Evolutionary conservation across 163 green algal species (phyloP).

Genomic region (Chlamydomonas reinhardtii): DNA sequence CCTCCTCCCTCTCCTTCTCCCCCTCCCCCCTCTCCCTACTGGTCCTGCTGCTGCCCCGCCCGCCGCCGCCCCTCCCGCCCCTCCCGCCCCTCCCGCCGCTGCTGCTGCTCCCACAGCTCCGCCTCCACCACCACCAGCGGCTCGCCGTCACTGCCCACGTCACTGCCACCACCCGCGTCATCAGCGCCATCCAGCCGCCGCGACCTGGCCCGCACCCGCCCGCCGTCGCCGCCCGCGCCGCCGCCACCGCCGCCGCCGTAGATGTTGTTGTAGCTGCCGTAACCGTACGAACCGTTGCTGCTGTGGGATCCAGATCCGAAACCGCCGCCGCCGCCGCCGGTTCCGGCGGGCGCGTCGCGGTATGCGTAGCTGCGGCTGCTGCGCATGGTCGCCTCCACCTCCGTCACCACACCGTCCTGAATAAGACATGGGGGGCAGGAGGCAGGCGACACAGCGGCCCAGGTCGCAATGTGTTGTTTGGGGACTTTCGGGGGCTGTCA

Average conservation of each 20-base stretch:
- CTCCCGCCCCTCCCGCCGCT: not conserved
- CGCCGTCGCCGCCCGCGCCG: not conserved
- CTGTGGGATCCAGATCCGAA: not conserved
- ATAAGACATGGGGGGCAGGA: too few species aligned
- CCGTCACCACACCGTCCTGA: conserved; percentile 33
- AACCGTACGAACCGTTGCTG: not conserved
- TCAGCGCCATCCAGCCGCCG: not conserved
- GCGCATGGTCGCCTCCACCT: conserved; percentile 16
- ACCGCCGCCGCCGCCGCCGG: too few species aligned
- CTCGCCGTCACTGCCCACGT: conserved; percentile 34
- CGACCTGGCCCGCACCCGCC: not conserved
- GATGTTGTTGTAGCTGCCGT: not conserved
- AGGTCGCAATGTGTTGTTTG: too few species aligned
- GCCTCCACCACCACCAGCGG: not conserved
- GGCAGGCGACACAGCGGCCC: too few species aligned
- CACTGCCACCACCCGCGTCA: not conserved
- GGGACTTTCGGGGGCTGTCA: too few species aligned
- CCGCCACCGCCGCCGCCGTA: not conserved
- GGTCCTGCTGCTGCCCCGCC: not conserved
- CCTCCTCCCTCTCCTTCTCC: not conserved
- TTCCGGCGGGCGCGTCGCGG: not conserved
- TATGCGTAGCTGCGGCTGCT: not conserved
- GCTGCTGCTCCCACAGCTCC: not conserved
- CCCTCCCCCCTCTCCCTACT: not conserved
- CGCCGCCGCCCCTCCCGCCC: too few species aligned